Evolutionary conservation across 306 rosid genomes (phyloP), one percentile per base, ranked within the genome.

Genomic region (Castanea mollissima): DNA sequence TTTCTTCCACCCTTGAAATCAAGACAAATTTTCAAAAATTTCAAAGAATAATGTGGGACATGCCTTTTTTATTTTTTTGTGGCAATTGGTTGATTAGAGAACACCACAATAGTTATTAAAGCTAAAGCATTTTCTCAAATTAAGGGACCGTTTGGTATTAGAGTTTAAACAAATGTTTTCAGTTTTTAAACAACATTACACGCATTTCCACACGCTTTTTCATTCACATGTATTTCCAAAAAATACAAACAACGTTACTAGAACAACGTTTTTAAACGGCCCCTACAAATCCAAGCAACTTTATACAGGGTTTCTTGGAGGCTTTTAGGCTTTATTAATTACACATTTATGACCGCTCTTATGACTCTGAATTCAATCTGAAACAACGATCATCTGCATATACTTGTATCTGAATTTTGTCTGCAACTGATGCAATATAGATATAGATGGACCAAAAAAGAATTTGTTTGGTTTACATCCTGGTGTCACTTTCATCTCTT

Each of bases 391-490:
- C 54, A 10, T 49, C 54, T 49, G 54, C 15, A 13, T 12, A 12
- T 49, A 12, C 54, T 49, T 49, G 54, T 49, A 2, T 1, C 16
- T 49, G 12, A 10, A 49, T 15, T 35, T 12, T 49, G 54, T 49
- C 15, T 12, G 54, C 54, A 49, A 1, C 54, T 49, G 1, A 59
- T 20, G 23, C 31, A 59, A 21, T 21, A 1, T 20, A 59, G 12
- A 20, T 58, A 59, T 8, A 3, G 3, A 15, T 27, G 49, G 72
- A 67, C 72, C 52, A 23, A 67, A 67, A 35, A 34, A 15, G 51
- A 67, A 18, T 51, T 16, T 69, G 58, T 63, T 80, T 27, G 56
- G 55, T 31, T 59, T 72, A 13, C 29, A 44, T 79, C 77, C 55
- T 1, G 10, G 4, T 54, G 46, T 41, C 46, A 41, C 46, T 41